A percentile compares a stretch with the other conserved stretches of the same genome.
These are phyloP conservation scores for Aspergillus coremiiformis DNA, from an alignment of 495 filamentous ascomycete species.

Conservation along the genomic window DNA sequence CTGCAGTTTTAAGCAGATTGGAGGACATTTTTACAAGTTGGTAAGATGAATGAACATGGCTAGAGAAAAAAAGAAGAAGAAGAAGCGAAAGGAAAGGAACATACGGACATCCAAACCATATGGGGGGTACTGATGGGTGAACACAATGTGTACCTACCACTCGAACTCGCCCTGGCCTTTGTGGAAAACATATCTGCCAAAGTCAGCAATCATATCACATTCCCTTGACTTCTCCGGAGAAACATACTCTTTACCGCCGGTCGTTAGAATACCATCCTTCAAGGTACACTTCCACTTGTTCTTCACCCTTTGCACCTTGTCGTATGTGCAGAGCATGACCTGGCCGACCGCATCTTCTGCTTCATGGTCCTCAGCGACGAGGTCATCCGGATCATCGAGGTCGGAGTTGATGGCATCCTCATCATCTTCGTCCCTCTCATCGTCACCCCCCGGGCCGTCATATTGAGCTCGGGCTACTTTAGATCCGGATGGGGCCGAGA, in stretches of 20 bases:
- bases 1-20: not conserved
- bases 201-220: not conserved
- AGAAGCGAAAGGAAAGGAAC: not conserved
- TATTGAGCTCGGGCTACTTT: conserved; percentile 39
- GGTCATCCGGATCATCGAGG: conserved; percentile 89
- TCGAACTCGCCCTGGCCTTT: conserved; percentile 96
- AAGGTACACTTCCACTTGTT: conserved; percentile 99
- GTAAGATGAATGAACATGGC: not conserved
- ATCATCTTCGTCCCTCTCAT: conserved; percentile 61
- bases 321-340: conserved; percentile 97
- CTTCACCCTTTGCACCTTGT: conserved; percentile 98
- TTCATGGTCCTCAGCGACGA: conserved; percentile 63
- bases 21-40: not conserved
- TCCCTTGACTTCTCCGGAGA: not conserved
- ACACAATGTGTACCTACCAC: conserved; percentile 53
- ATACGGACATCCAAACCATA: not conserved
- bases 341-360: conserved; percentile 75
- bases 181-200: conserved; percentile 79
- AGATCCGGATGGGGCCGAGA: not conserved
- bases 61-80: not conserved
- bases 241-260: conserved; percentile 75
- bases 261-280: conserved; percentile 91
- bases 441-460: conserved; percentile 55
- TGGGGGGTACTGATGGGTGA: not conserved
- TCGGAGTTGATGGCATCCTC: conserved; percentile 99